Evolutionary conservation across 2,329 filamentous ascomycete species (phyloP).

Genomic region (Ophiostoma pallidulum): DNA sequence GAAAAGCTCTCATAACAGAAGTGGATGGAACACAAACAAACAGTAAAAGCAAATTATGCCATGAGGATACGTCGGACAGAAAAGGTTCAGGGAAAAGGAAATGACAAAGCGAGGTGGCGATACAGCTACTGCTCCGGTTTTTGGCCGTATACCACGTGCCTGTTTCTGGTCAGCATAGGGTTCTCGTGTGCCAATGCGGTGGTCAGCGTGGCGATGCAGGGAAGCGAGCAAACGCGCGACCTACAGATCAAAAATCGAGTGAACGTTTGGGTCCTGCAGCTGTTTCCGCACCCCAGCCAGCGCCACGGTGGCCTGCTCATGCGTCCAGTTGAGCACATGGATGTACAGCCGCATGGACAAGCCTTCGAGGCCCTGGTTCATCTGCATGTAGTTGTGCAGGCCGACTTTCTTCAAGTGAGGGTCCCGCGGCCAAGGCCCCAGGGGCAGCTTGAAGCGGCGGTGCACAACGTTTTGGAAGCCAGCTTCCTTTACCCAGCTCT

Average conservation of each 20-base stretch:
- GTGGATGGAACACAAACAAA: too few relatives aligned
- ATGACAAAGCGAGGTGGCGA: background rate
- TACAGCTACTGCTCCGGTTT: constrained; percentile 3
- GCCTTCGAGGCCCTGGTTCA: constrained; percentile 15
- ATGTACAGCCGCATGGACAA: constrained; percentile 15
- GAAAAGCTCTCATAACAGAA: too few relatives aligned
- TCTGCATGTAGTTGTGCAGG: constrained; percentile 13
- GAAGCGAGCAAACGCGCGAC: constrained; percentile 1
- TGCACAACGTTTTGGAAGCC: constrained; percentile 42
- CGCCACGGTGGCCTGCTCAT: constrained; percentile 14
- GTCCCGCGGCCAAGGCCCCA: constrained; percentile 38
- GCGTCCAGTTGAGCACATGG: constrained; percentile 20
- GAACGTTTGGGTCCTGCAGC: constrained; percentile 15
- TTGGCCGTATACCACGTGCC: constrained; percentile 16
- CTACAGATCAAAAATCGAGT: constrained; percentile 16
- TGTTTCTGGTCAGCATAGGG: constrained; percentile 1
- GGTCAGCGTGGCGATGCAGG: too few relatives aligned
- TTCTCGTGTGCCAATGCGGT: too few relatives aligned
- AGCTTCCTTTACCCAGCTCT: constrained; percentile 32
- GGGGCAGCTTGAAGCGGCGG: constrained; percentile 34
- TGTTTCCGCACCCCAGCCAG: constrained; percentile 14
- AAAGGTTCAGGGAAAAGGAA: background rate
- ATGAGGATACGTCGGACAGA: background rate
- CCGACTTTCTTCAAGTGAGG: constrained; percentile 33
- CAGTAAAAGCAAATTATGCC: too few relatives aligned